phyloP scores from a whole-genome alignment of 2,329 filamentous ascomycete species.

The Bipolaris sorokiniana region DNA sequence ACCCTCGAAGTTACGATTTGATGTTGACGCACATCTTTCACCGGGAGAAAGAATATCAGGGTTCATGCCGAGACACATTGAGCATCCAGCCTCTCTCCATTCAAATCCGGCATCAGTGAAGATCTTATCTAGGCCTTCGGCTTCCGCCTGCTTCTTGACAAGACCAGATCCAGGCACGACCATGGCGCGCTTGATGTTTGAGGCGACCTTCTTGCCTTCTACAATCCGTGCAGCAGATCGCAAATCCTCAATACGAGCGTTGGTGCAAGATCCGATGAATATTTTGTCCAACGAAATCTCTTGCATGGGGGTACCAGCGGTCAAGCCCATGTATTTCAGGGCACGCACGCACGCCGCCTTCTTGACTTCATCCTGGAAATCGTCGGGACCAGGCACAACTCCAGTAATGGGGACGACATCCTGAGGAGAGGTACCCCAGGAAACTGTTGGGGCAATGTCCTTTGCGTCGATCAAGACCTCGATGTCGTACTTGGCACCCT shows the following conservation, averaged over 20 bases:
- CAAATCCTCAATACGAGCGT: slow-evolving; percentile 94
- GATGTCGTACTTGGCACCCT: slow-evolving; percentile 86
- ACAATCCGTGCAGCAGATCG: slow-evolving; percentile 85
- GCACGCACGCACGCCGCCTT: slow-evolving; percentile 80
- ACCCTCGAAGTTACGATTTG: slow-evolving; percentile 97
- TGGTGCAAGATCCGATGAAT: slow-evolving; percentile 98
- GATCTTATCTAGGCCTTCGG: slow-evolving; percentile 90
- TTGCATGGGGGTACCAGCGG: slow-evolving; percentile 84
- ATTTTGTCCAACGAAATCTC: slow-evolving; percentile 94
- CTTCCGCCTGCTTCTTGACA: slow-evolving; percentile 89
- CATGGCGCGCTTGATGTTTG: slow-evolving; percentile 92
- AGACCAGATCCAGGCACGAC: slow-evolving; percentile 95
- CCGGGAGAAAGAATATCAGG: slow-evolving; percentile 91
- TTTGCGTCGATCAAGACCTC: slow-evolving; percentile 90
- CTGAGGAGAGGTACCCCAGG: slow-evolving; percentile 96
- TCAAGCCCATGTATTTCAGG: slow-evolving; percentile 95
- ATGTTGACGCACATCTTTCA: slow-evolving; percentile 93
- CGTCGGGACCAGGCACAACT: slow-evolving; percentile 86
- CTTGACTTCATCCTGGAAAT: slow-evolving; percentile 79
- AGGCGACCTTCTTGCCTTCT: slow-evolving; percentile 82
- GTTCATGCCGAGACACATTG: slow-evolving; percentile 99
- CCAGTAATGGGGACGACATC: slow-evolving; percentile 95
- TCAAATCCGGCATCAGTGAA: slow-evolving; percentile 93
- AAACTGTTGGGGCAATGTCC: slow-evolving; percentile 91
- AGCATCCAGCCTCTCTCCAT: slow-evolving; percentile 97